These are phyloP conservation scores for Saussurea involucrata DNA, from an alignment of 129 eudicot genomes.

Conservation along the genomic window DNA sequence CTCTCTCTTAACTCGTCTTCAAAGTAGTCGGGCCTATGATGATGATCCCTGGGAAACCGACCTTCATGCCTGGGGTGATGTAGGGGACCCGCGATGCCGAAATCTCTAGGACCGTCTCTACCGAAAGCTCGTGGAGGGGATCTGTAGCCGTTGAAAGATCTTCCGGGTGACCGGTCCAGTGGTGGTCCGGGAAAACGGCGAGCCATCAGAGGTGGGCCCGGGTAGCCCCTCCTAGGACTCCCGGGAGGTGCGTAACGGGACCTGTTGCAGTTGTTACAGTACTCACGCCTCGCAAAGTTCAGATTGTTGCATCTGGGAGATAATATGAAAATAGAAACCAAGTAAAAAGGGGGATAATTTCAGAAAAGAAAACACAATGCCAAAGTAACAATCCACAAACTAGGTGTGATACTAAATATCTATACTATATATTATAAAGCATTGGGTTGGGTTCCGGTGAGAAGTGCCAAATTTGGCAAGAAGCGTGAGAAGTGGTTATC, in stretches of 20 bases:
- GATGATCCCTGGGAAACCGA: conserved; percentile 55
- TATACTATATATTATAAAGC: too few species aligned
- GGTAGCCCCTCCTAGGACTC: conserved; percentile 70
- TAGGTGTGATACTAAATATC: too few species aligned
- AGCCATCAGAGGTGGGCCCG: conserved; percentile 50
- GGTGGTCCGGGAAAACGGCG: conserved; percentile 68
- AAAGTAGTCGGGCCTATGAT: conserved; percentile 45
- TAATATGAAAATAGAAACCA: neutral
- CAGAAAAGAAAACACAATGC: too few species aligned
- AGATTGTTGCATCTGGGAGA: conserved; percentile 67
- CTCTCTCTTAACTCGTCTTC: conserved; percentile 66
- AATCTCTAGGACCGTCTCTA: conserved; percentile 67
- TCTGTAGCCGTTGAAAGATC: conserved; percentile 60
- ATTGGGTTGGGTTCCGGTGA: too few species aligned
- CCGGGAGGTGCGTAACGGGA: conserved; percentile 57
- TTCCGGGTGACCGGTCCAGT: conserved; percentile 60
- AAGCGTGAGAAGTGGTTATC: too few species aligned
- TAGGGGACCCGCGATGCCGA: conserved; percentile 48
- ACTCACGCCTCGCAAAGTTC: conserved; percentile 88
- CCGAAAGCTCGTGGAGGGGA: conserved; percentile 80
- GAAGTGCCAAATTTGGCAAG: too few species aligned
- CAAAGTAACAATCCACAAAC: too few species aligned
- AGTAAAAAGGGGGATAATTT: neutral
- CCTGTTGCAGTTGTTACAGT: conserved; percentile 79
- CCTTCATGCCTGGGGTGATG: conserved; percentile 65